Evolutionary conservation across 257 asterid genomes (phyloP).

Genomic region (Solanum habrochaites): DNA sequence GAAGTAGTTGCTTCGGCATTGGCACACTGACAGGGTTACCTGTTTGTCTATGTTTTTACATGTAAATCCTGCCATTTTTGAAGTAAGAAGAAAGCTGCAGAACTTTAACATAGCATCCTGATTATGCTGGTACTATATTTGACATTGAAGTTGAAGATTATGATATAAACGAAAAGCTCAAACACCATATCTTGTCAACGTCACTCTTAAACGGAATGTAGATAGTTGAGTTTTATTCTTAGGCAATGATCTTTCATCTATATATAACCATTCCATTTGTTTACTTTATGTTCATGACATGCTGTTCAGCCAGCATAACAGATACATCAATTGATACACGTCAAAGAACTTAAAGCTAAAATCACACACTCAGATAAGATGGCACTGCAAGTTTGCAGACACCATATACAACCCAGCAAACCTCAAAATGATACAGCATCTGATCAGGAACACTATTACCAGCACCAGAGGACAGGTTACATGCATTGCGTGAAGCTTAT

Average conservation of each 20-base stretch:
- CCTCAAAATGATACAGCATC: background rate
- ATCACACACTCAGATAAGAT: background rate
- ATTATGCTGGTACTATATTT: background rate
- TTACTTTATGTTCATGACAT: background rate
- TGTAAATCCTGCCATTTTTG: background rate
- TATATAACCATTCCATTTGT: background rate
- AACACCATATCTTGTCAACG: background rate
- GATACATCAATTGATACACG: background rate
- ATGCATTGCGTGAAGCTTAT: conserved; percentile 19
- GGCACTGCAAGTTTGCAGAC: background rate
- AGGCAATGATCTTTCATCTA: background rate
- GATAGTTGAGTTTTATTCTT: background rate
- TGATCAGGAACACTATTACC: background rate
- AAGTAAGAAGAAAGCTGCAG: background rate
- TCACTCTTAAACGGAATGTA: background rate
- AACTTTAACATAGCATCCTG: background rate
- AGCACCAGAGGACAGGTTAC: background rate
- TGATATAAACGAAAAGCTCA: background rate
- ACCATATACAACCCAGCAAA: background rate
- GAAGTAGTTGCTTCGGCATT: background rate
- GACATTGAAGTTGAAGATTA: background rate
- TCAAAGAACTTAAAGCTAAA: background rate
- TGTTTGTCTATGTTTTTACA: background rate
- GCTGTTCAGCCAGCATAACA: background rate
- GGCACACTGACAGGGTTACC: background rate